Base-by-base conservation (phyloP, 176 grass and related monocot genomes). In the Avena atlantica region DNA sequence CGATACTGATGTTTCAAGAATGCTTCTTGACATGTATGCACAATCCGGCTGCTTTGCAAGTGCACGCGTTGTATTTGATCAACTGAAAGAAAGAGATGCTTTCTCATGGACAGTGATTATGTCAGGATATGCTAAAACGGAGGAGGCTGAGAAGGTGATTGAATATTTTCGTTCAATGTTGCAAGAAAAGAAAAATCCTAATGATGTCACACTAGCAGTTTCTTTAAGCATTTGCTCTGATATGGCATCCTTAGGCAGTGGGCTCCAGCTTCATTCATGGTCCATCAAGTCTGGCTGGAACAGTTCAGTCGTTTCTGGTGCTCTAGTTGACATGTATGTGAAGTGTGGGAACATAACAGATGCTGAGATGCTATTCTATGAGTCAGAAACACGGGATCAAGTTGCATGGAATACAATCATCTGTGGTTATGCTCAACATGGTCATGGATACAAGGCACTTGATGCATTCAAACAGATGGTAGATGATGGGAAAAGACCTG, bases 21-120 rank as follows among this genome's bases (percentile, higher is more conserved):
- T 81, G 62, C 60, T 88, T 68, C 63, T 90, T 76, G 90, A 92
- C 80, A 89, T 87, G 81, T 94, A 88, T 76, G 82, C 74, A 40
- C 70, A 85, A 79, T 88, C 66, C 11, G 66, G 90, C 31, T 81
- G 76, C 59, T 60, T 88, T 53, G 25, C 66, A 83, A 88, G 82
- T 87, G 82, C 85, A 13, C 9, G 12, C 8, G 3, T 85, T 50
- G 66, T 89, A 64, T 91, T 86, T 82, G 51, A 69, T 83, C 8
- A 25, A 58, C 58, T 86, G 67, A 83, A 85, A 80, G 82, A 90
- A 86, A 88, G 53, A 84, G 66, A 88, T 88, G 73, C 69, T 31
- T 91, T 86, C 79, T 78, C 84, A 9, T 89, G 58, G 86, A 85
- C 84, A 70, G 14, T 85, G 34, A 64, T 88, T 78, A 89, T 92